Evolutionary conservation across 208 protist species (phyloP).

Genomic region (Acanthamoeba castellanii): DNA sequence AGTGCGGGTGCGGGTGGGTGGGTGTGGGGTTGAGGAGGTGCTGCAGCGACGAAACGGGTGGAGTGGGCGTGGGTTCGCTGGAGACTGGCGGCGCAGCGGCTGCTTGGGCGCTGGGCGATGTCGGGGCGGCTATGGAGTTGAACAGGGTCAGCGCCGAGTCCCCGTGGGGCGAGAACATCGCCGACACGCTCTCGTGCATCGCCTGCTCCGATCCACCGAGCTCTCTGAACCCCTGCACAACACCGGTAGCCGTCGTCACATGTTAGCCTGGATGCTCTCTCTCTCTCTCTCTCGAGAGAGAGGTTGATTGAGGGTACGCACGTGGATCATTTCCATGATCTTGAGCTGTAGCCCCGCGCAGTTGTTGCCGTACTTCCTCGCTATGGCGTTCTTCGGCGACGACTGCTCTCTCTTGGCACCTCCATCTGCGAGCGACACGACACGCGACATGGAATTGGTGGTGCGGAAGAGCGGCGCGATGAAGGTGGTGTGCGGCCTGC

Average conservation of each 20-base stretch:
- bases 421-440: background rate
- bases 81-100: background rate
- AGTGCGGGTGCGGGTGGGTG: background rate
- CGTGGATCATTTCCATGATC: slow-evolving; percentile 34
- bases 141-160: background rate
- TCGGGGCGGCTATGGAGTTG: background rate
- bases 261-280: background rate
- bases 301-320: background rate
- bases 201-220: background rate
- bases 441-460: background rate
- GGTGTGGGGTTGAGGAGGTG: background rate
- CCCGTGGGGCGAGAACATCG: background rate
- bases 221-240: background rate
- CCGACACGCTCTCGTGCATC: slow-evolving; percentile 17
- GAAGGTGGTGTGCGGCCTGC: too few species aligned
- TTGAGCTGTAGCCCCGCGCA: background rate
- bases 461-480: background rate
- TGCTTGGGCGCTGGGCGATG: background rate
- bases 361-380: background rate
- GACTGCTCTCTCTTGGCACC: background rate
- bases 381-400: background rate
- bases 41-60: background rate
- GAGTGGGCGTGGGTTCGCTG: background rate
- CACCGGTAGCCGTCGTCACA: background rate
- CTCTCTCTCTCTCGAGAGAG: too few species aligned